Evolutionary conservation across 2,329 filamentous ascomycete species (phyloP).

Genomic region (Zymoseptoria tritici): DNA sequence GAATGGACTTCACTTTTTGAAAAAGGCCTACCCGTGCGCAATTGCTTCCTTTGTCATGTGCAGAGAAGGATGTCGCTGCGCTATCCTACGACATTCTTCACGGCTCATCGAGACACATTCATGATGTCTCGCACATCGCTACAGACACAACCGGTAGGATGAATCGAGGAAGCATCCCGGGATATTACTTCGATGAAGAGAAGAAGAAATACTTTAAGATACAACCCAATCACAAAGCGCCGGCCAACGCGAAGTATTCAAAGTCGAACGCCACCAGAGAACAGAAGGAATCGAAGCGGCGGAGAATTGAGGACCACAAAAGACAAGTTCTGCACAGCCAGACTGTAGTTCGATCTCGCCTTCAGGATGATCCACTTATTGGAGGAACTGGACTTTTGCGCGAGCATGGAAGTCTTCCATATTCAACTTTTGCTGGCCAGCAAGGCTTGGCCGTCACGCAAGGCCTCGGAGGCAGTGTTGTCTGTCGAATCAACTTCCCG

Average conservation of each 20-base stretch:
- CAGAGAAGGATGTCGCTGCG: neutral
- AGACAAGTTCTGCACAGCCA: neutral
- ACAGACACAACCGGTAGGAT: constrained; percentile 20
- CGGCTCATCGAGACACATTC: neutral
- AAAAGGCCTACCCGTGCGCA: neutral
- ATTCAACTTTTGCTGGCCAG: neutral
- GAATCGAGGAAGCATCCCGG: constrained; percentile 39
- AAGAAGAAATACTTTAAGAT: constrained; percentile 47
- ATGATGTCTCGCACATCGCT: neutral
- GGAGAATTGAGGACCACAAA: constrained; percentile 16
- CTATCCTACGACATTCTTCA: neutral
- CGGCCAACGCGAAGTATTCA: constrained; percentile 34
- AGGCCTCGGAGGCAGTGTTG: neutral
- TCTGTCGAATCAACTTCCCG: neutral
- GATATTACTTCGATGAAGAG: constrained; percentile 42
- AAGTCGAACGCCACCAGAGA: constrained; percentile 33
- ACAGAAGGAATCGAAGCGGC: constrained; percentile 27
- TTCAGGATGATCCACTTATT: neutral
- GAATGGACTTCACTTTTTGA: neutral
- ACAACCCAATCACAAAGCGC: constrained; percentile 31
- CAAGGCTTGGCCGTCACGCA: neutral
- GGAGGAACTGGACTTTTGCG: neutral
- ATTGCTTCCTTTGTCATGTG: neutral
- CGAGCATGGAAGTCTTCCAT: neutral
- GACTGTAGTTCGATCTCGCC: neutral